Evolutionary conservation across 192 early-diverging fungal genomes (phyloP).

Genomic region (Coemansia nantahalensis): DNA sequence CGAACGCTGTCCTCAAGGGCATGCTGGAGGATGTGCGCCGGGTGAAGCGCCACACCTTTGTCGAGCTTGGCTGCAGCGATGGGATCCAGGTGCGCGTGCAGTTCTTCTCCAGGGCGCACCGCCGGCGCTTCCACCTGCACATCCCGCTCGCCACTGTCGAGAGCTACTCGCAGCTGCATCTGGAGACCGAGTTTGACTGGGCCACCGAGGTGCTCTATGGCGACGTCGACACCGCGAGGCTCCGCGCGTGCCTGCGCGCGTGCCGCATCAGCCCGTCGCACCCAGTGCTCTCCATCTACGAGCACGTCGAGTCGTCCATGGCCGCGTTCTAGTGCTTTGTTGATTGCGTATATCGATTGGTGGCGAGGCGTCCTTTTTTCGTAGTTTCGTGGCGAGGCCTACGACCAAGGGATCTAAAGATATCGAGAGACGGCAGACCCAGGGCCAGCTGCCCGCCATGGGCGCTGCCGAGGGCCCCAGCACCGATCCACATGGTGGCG

Average conservation of each 20-base stretch:
- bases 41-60: slow-evolving; percentile 42
- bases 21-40: slow-evolving; percentile 40
- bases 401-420: no score
- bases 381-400: no score
- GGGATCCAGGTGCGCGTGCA: slow-evolving; percentile 43
- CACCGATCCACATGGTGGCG: no score
- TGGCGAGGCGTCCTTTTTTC: no score
- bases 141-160: slow-evolving; percentile 28
- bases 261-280: slow-evolving; percentile 14
- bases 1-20: slow-evolving; percentile 35
- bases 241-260: slow-evolving; percentile 21
- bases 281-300: slow-evolving; percentile 46
- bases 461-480: no score
- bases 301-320: slow-evolving; percentile 39
- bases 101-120: slow-evolving; percentile 38
- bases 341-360: no score
- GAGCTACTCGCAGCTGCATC: slow-evolving; percentile 26
- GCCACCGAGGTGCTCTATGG: slow-evolving; percentile 39
- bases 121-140: slow-evolving; percentile 43
- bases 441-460: no score
- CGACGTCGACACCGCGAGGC: slow-evolving; percentile 13
- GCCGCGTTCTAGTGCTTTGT: slow-evolving; percentile 17
- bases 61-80: slow-evolving; percentile 27
- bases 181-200: slow-evolving; percentile 35
- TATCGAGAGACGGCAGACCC: no score